A percentile compares a stretch with the other conserved stretches of the same genome.
Evolutionary conservation across 1,284 basidiomycete genomes (phyloP).

Genomic region (Takashimella tepidaria): DNA sequence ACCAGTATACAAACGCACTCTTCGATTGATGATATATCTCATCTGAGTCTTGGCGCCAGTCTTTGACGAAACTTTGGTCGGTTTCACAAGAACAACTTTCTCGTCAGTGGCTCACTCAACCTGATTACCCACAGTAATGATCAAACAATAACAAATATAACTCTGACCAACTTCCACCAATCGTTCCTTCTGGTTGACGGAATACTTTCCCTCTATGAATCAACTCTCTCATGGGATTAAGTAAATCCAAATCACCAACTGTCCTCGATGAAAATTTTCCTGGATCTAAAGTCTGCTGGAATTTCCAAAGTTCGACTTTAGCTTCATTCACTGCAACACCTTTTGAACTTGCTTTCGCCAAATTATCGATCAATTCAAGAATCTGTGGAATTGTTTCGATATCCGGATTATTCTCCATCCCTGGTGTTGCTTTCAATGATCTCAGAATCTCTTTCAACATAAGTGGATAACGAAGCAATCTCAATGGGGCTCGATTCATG

Average conservation of each 20-base stretch:
- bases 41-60: conserved; percentile 52
- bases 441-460: conserved; percentile 74
- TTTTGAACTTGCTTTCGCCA: conserved; percentile 78
- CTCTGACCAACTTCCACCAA: conserved; percentile 77
- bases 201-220: conserved; percentile 75
- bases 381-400: conserved; percentile 71
- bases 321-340: conserved; percentile 75
- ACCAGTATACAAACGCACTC: conserved; percentile 53
- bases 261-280: conserved; percentile 73
- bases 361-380: conserved; percentile 73
- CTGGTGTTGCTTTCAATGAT: conserved; percentile 48
- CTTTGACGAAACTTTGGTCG: conserved; percentile 68
- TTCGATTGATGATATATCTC: conserved; percentile 56
- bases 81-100: conserved; percentile 85
- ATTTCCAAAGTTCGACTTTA: conserved; percentile 80
- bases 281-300: conserved; percentile 56
- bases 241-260: conserved; percentile 77
- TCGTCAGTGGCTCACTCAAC: neutral
- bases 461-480: conserved; percentile 81
- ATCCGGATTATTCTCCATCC: conserved; percentile 69
- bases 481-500: conserved; percentile 80
- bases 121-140: conserved; percentile 78
- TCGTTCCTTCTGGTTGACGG: conserved; percentile 77
- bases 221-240: conserved; percentile 73
- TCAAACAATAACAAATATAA: conserved; percentile 84